Evolutionary conservation across 164 flowering plant genomes (phyloP).

Genomic region (Aristolochia fimbriata): DNA sequence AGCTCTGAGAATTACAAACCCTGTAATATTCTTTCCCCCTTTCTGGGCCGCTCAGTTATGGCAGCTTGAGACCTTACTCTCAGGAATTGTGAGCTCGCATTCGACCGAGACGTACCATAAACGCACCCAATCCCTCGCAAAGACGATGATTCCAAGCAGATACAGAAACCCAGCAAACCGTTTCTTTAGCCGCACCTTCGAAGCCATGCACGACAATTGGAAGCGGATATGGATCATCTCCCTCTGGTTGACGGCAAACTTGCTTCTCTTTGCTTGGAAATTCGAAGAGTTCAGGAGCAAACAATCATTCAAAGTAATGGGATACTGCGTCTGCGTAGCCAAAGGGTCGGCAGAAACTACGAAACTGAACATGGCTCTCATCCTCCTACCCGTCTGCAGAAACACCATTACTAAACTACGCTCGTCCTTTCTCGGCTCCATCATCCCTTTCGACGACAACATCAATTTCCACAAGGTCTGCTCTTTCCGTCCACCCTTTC

Average conservation of each 20-base stretch:
- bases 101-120: slow-evolving; percentile 17
- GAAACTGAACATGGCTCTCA: slow-evolving; percentile 87
- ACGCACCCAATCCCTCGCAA: slow-evolving; percentile 36
- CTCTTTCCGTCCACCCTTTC: neutral
- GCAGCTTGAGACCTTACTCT: slow-evolving; percentile 74
- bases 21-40: neutral
- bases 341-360: slow-evolving; percentile 82
- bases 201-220: slow-evolving; percentile 57
- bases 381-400: slow-evolving; percentile 82
- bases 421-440: slow-evolving; percentile 44
- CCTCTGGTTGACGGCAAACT: slow-evolving; percentile 43
- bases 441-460: slow-evolving; percentile 82
- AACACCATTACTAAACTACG: slow-evolving; percentile 68
- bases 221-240: slow-evolving; percentile 55
- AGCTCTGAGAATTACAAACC: neutral
- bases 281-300: slow-evolving; percentile 20
- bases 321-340: slow-evolving; percentile 75
- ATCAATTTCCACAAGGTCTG: slow-evolving; percentile 80
- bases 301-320: slow-evolving; percentile 42
- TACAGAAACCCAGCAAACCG: slow-evolving; percentile 56
- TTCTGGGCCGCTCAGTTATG: slow-evolving; percentile 43
- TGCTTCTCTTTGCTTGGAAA: slow-evolving; percentile 55
- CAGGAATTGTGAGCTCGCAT: slow-evolving; percentile 47
- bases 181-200: slow-evolving; percentile 24
- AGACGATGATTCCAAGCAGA: slow-evolving; percentile 71